These are phyloP conservation scores for Solanum microdontum DNA, from an alignment of 257 asterid genomes.

Conservation along the genomic window DNA sequence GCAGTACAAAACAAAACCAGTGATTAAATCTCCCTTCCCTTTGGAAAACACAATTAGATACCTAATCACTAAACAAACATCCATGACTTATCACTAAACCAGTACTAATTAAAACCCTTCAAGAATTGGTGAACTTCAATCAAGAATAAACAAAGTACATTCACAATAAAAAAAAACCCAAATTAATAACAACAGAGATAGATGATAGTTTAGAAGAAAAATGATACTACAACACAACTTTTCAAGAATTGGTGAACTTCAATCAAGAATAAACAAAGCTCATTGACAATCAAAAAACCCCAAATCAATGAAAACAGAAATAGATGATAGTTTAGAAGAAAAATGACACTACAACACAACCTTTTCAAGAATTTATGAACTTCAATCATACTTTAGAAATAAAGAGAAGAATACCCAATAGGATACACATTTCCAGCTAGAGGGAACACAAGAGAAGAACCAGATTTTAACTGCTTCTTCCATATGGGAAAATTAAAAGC, in stretches of 20 bases:
- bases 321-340: not conserved
- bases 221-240: not conserved
- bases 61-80: not conserved
- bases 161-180: not conserved
- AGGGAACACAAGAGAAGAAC: constrained; percentile 67
- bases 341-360: not conserved
- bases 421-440: constrained; percentile 85
- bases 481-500: not conserved
- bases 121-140: not conserved
- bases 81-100: not conserved
- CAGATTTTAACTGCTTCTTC: not conserved
- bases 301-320: not conserved
- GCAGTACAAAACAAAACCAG: not conserved
- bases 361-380: not conserved
- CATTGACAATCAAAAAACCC: not conserved
- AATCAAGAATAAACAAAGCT: not conserved
- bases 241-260: not conserved
- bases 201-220: not conserved
- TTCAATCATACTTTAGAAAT: not conserved
- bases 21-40: not conserved
- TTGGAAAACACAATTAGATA: not conserved
- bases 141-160: not conserved
- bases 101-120: not conserved
- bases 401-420: constrained; percentile 34
- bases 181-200: not conserved